Percentiles rank a stretch among this genome's conserved stretches.
phyloP scores from a whole-genome alignment of 164 flowering plant species.

The Tetrastigma voinierianum region DNA sequence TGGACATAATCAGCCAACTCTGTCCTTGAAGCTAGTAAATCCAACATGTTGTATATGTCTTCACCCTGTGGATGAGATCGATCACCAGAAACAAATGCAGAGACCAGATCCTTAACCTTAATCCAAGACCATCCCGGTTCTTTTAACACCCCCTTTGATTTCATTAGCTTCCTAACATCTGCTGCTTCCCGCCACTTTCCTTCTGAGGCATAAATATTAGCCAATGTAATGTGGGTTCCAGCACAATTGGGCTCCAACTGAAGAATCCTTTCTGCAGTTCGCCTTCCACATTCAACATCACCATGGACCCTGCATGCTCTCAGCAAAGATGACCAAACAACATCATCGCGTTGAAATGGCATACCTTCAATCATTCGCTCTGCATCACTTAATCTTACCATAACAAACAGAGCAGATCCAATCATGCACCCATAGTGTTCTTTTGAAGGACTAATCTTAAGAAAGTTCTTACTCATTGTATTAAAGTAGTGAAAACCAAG shows the following conservation, averaged over 20 bases:
- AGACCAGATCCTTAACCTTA: conserved; percentile 54
- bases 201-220: conserved; percentile 65
- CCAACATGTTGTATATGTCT: conserved; percentile 47
- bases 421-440: conserved; percentile 94
- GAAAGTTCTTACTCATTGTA: conserved; percentile 44
- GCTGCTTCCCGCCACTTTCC: conserved; percentile 84
- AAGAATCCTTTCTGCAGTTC: conserved; percentile 58
- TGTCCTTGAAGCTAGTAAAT: conserved; percentile 35
- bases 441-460: conserved; percentile 58
- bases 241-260: conserved; percentile 67
- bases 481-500: conserved; percentile 70
- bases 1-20: conserved; percentile 14
- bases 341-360: conserved; percentile 77
- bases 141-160: conserved; percentile 68
- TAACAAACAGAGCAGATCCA: conserved; percentile 84
- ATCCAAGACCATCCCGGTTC: conserved; percentile 95
- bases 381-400: conserved; percentile 71
- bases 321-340: conserved; percentile 82
- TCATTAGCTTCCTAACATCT: conserved; percentile 64
- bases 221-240: conserved; percentile 66
- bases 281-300: conserved; percentile 67
- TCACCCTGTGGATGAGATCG: conserved; percentile 54
- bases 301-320: conserved; percentile 69
- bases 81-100: conserved; percentile 76
- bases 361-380: conserved; percentile 67